Evolutionary conservation across 495 filamentous ascomycete genomes (phyloP).

Genomic region (Xylaria curta): DNA sequence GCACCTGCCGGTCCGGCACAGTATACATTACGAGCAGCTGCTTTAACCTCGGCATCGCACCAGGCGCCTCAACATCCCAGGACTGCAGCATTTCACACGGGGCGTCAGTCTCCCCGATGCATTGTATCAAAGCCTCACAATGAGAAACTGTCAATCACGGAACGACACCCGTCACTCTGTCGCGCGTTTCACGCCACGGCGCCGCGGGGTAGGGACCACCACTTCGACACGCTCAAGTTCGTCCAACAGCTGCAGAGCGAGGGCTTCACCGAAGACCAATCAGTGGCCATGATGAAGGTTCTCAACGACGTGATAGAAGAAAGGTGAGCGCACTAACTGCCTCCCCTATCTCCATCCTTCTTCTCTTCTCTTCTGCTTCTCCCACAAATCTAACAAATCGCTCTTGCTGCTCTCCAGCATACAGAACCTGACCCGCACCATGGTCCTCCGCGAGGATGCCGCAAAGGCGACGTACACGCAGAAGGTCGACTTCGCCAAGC

Average conservation of each 20-base stretch:
- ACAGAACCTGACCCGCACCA: slow-evolving; percentile 95
- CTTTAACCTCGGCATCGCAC: slow-evolving; percentile 32
- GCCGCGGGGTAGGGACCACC: slow-evolving; percentile 73
- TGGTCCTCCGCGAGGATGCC: slow-evolving; percentile 95
- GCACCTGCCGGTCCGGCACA: slow-evolving; percentile 35
- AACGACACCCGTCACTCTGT: slow-evolving; percentile 37
- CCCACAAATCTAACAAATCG: slow-evolving; percentile 15
- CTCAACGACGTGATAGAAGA: slow-evolving; percentile 97
- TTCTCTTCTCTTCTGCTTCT: neutral
- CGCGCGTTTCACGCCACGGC: slow-evolving; percentile 76
- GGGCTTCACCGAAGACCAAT: slow-evolving; percentile 94
- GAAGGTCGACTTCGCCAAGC: slow-evolving; percentile 99
- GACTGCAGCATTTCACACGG: slow-evolving; percentile 32
- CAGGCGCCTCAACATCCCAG: slow-evolving; percentile 25
- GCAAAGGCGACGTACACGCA: slow-evolving; percentile 92
- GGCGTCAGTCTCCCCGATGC: neutral
- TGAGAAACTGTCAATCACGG: slow-evolving; percentile 30
- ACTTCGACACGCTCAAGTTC: slow-evolving; percentile 98
- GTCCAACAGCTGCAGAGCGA: slow-evolving; percentile 88
- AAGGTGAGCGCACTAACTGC: slow-evolving; percentile 54
- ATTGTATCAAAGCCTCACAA: slow-evolving; percentile 10
- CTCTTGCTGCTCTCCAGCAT: slow-evolving; percentile 62
- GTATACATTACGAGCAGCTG: slow-evolving; percentile 32
- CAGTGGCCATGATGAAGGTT: slow-evolving; percentile 96
- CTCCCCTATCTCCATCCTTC: too few species aligned